Conservation (phyloP, 495 filamentous ascomycete genomes). For the Aspergillus nidulans region DNA sequence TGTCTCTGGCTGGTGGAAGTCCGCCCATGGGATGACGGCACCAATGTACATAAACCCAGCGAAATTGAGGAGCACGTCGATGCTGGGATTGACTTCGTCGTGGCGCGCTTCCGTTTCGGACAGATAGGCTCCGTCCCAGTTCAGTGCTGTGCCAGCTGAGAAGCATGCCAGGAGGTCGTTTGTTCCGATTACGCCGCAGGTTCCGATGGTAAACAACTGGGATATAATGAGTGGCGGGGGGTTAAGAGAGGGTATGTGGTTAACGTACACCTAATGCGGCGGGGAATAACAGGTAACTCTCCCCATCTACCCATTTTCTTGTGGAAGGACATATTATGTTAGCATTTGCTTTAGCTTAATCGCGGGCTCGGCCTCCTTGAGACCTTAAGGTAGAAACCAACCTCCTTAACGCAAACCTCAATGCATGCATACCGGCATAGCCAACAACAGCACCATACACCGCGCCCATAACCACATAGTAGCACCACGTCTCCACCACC, state of each 20-base stretch:
- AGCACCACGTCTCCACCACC: no score
- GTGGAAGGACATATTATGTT: no score
- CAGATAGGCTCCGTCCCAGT: slow-evolving; percentile 10
- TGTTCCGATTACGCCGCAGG: slow-evolving; percentile 2
- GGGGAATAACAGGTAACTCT: slow-evolving; percentile 6
- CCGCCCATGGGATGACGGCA: slow-evolving; percentile 4
- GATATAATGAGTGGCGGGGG: neutral
- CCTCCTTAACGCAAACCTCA: neutral
- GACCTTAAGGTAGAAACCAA: no score
- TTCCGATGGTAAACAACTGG: slow-evolving; percentile 6
- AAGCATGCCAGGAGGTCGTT: slow-evolving; percentile 11
- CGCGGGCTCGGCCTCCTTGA: no score
- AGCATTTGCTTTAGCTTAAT: no score
- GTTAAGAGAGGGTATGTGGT: neutral
- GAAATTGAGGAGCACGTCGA: slow-evolving; percentile 12
- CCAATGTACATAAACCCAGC: slow-evolving; percentile 12
- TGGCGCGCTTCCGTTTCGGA: slow-evolving; percentile 9
- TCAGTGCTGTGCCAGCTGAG: slow-evolving; percentile 1
- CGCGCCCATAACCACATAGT: no score
- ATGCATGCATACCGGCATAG: neutral
- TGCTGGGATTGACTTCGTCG: slow-evolving; percentile 9
- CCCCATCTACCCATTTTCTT: slow-evolving; percentile 9
- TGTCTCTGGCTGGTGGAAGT: slow-evolving; percentile 5
- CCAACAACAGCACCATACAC: no score
- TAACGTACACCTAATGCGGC: slow-evolving; percentile 1